Percentiles rank a stretch among this genome's conserved stretches.
phyloP scores from a whole-genome alignment of 179 eudicot species.

The Amaranthus tricolor region DNA sequence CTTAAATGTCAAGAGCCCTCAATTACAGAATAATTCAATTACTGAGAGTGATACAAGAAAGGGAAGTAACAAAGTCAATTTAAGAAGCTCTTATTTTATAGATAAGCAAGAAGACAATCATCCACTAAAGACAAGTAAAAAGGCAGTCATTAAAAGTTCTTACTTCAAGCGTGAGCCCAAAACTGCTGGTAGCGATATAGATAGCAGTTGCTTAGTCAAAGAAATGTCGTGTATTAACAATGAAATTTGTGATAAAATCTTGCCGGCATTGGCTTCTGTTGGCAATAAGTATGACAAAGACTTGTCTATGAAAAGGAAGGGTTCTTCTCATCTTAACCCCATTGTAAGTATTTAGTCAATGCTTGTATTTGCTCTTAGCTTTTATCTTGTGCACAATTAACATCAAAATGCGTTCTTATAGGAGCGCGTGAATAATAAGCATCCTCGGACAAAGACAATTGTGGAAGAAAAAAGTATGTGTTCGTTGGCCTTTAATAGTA shows the following conservation, averaged over 20 bases:
- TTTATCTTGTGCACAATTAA: background rate
- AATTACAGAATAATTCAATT: constrained; percentile 31
- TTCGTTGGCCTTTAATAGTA: background rate
- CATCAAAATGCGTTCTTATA: constrained; percentile 18
- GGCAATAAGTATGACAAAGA: constrained; percentile 21
- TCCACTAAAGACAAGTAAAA: constrained; percentile 23
- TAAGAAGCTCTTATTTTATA: constrained; percentile 57
- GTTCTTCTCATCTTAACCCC: constrained; percentile 30
- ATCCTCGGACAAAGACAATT: constrained; percentile 32
- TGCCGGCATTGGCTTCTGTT: constrained; percentile 22
- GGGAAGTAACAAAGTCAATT: constrained; percentile 22
- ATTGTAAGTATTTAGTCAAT: constrained; percentile 31
- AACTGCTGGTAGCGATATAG: constrained; percentile 25
- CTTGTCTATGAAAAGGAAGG: constrained; percentile 54
- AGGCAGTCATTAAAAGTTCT: constrained; percentile 39
- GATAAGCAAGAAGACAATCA: constrained; percentile 28
- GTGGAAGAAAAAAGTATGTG: constrained; percentile 33
- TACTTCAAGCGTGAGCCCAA: constrained; percentile 38
- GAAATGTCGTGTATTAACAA: constrained; percentile 22
- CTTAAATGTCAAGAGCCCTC: constrained; percentile 34
- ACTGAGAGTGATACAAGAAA: constrained; percentile 22
- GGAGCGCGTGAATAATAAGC: constrained; percentile 34
- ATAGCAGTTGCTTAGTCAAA: constrained; percentile 19
- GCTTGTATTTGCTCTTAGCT: background rate
- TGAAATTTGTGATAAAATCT: constrained; percentile 19